These are phyloP conservation scores for Geotrichum aggregatum DNA, from an alignment of 1,139 yeast species.

Conservation along the genomic window DNA sequence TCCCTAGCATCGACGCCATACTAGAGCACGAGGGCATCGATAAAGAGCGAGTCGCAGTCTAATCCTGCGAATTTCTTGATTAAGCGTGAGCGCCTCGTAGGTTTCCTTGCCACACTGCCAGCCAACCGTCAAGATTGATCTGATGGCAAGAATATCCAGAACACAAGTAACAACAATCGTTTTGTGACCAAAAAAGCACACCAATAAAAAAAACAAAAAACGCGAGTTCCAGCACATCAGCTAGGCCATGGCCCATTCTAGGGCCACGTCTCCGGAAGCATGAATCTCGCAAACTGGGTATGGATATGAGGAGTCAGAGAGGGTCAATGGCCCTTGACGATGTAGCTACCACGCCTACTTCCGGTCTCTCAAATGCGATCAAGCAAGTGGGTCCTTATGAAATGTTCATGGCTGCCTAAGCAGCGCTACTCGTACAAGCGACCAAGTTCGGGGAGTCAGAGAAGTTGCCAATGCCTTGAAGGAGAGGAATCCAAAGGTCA, in stretches of 20 bases:
- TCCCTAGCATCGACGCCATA: background rate
- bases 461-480: constrained; percentile 2
- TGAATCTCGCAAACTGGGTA: no score
- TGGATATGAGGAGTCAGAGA: constrained; percentile 1
- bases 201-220: constrained; percentile 11
- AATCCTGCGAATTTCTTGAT: constrained; percentile 2
- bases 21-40: constrained; percentile 1
- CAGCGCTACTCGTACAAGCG: background rate
- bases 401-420: background rate
- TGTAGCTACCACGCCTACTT: background rate
- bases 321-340: constrained; percentile 5
- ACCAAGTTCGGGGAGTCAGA: constrained; percentile 12
- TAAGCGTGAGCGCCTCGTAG: constrained; percentile 3
- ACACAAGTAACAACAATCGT: no score
- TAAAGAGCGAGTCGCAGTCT: background rate
- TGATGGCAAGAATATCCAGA: no score
- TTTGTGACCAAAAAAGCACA: background rate
- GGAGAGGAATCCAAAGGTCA: background rate
- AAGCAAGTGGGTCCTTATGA: constrained; percentile 9
- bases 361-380: constrained; percentile 11
- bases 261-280: no score
- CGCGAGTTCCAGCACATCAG: no score
- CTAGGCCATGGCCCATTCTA: no score
- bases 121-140: no score
- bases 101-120: constrained; percentile 1